Evolutionary conservation across 768 basidiomycete species (phyloP).

Genomic region (Mycena rebaudengoi): DNA sequence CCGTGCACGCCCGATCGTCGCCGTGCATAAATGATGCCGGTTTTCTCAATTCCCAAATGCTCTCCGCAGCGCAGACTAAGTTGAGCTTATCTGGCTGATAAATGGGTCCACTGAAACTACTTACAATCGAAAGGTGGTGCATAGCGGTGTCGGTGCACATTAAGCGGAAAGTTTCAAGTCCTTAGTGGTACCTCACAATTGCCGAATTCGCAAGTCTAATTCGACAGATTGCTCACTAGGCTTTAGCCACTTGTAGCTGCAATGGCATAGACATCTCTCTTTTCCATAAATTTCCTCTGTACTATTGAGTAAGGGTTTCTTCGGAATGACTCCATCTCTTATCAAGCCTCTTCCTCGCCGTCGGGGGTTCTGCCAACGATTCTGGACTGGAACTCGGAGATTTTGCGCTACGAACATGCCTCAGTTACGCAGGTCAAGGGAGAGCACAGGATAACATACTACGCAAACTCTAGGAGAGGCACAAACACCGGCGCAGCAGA

Average conservation of each 20-base stretch:
- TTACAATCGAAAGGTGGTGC: no score
- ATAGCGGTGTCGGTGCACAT: no score
- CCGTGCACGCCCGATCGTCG: no score
- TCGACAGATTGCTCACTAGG: background rate
- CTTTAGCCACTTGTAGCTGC: background rate
- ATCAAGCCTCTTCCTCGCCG: constrained; percentile 1
- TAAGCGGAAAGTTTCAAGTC: no score
- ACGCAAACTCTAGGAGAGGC: background rate
- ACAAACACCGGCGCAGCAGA: background rate
- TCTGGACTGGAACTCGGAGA: background rate
- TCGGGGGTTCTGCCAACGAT: constrained; percentile 2
- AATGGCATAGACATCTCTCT: background rate
- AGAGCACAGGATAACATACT: constrained; percentile 2
- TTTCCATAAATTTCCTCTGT: background rate
- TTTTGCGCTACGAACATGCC: constrained; percentile 1
- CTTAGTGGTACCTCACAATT: background rate
- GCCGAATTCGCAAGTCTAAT: background rate
- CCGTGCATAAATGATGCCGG: no score
- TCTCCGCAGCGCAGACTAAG: no score
- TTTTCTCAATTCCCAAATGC: no score
- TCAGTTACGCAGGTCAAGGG: background rate
- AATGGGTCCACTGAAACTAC: no score
- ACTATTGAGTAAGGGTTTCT: background rate
- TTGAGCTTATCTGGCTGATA: no score
- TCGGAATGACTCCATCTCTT: background rate